A percentile compares a stretch with the other conserved stretches of the same genome.
phyloP scores from a whole-genome alignment of 2,329 filamentous ascomycete species.

The Acrodontium crateriforme region DNA sequence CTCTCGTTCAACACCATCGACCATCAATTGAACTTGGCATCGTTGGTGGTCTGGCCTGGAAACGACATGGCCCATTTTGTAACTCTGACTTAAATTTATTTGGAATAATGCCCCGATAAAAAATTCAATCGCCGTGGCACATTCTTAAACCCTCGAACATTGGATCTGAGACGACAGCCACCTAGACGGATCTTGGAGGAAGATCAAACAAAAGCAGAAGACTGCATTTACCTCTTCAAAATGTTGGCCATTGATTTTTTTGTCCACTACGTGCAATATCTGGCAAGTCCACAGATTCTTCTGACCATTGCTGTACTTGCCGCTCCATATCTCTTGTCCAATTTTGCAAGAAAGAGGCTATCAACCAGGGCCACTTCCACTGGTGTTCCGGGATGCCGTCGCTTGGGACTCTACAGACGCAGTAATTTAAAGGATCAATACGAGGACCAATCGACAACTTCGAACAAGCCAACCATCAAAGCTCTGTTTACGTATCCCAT shows the following conservation, averaged over 20 bases:
- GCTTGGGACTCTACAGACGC: constrained; percentile 10
- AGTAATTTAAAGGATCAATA: constrained; percentile 16
- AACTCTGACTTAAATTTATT: no score
- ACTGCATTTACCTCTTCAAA: no score
- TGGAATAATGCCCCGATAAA: no score
- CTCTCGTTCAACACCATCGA: no score
- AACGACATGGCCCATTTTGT: no score
- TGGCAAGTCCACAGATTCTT: constrained; percentile 7
- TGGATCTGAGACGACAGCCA: no score
- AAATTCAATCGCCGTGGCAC: no score
- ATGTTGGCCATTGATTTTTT: constrained; percentile 8
- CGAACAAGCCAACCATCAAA: constrained; percentile 39
- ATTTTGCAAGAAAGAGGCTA: constrained; percentile 1
- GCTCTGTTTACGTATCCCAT: constrained; percentile 70
- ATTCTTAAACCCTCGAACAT: no score
- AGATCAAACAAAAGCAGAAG: no score
- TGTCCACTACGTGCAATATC: constrained; percentile 12
- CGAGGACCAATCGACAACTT: not conserved
- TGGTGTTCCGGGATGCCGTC: constrained; percentile 15
- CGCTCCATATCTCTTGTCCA: constrained; percentile 6
- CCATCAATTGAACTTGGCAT: no score
- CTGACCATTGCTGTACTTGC: constrained; percentile 9
- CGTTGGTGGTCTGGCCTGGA: no score
- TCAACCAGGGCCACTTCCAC: constrained; percentile 1
- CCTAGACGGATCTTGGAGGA: no score